These are phyloP conservation scores for Fonticula alba DNA, from an alignment of 78 protist genomes.

Conservation along the genomic window DNA sequence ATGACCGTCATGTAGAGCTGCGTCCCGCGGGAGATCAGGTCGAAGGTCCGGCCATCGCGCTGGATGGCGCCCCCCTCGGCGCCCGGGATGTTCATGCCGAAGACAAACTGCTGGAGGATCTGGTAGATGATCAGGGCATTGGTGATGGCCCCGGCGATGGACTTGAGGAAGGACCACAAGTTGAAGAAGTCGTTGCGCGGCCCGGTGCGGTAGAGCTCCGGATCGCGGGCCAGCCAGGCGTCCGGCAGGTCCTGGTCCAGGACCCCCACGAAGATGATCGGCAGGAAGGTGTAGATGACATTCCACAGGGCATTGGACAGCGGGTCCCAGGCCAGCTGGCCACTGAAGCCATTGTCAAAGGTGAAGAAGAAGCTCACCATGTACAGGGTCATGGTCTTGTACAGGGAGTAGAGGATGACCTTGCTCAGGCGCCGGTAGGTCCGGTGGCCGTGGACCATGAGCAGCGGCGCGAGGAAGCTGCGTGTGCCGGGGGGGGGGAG, in stretches of 20 bases:
- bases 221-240: not conserved
- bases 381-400: constrained; percentile 60
- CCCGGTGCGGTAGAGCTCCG: constrained; percentile 17
- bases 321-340: constrained; percentile 1
- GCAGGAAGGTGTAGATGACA: constrained; percentile 34
- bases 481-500: too few relatives aligned
- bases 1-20: constrained; percentile 4
- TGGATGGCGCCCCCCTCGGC: not conserved
- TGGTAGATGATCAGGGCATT: constrained; percentile 9
- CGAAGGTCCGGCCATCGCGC: not conserved
- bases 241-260: constrained; percentile 31
- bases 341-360: constrained; percentile 17
- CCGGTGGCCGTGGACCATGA: constrained; percentile 68
- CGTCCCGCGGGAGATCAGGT: not conserved
- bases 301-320: constrained; percentile 18
- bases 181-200: constrained; percentile 15
- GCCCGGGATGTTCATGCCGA: not conserved
- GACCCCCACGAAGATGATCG: constrained; percentile 37
- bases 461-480: constrained; percentile 4
- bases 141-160: constrained; percentile 23
- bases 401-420: constrained; percentile 59
- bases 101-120: not conserved
- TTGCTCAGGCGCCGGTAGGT: constrained; percentile 60
- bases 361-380: constrained; percentile 6
- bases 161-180: constrained; percentile 25